Percentiles rank a stretch among this genome's conserved stretches.
These are phyloP conservation scores for Lactarius hatsudake DNA, from an alignment of 768 basidiomycete species.

Conservation along the genomic window DNA sequence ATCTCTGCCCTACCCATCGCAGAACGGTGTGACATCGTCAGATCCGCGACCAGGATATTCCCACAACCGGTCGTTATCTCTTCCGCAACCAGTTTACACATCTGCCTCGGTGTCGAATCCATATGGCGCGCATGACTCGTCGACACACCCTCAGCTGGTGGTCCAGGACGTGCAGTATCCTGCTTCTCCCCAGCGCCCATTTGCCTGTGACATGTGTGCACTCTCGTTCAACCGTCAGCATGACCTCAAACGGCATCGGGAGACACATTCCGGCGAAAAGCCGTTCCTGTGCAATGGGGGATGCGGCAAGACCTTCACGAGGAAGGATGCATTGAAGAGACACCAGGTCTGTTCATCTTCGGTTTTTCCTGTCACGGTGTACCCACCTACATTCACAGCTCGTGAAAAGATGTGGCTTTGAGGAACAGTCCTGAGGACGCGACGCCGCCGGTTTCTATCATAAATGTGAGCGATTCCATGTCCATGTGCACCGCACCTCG, in stretches of 20 bases:
- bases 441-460: conserved; percentile 10
- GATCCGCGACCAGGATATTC: conserved; percentile 17
- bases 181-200: conserved; percentile 40
- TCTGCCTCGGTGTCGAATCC: conserved; percentile 4
- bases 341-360: conserved; percentile 58
- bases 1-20: conserved; percentile 20
- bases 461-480: conserved; percentile 10
- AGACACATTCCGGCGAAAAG: conserved; percentile 84
- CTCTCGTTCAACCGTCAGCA: conserved; percentile 85
- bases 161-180: conserved; percentile 36
- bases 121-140: conserved; percentile 18
- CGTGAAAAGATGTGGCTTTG: conserved; percentile 75
- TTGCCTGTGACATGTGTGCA: conserved; percentile 55
- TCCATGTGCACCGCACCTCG: conserved; percentile 2
- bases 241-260: conserved; percentile 79
- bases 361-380: neutral
- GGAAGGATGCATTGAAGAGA: conserved; percentile 82
- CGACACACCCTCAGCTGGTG: conserved; percentile 27
- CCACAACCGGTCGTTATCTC: conserved; percentile 22
- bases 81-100: conserved; percentile 15
- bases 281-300: conserved; percentile 81
- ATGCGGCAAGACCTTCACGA: conserved; percentile 83
- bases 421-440: conserved; percentile 44
- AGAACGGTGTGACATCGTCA: conserved; percentile 6
- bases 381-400: conserved; percentile 41